Base-by-base conservation (phyloP, 441 rosid species). In the Lepidium campestre region DNA sequence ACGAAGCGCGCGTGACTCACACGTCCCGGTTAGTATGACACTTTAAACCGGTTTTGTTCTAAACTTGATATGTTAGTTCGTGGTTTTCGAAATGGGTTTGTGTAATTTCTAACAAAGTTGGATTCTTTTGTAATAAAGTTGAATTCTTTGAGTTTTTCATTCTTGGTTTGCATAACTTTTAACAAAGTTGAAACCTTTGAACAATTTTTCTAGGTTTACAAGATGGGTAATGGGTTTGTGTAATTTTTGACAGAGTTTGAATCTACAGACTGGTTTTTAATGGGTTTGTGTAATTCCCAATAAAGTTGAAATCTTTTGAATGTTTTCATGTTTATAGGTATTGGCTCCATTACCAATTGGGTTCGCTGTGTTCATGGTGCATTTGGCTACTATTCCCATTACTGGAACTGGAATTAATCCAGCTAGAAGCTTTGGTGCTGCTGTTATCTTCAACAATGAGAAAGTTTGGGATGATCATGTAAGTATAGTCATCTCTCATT, bases 361-460 rank as follows among this genome's bases (percentile, higher is more conserved):
- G 57, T 87, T 87, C 22, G 90, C 91, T 0, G 96, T 89, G 68
- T 85, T 89, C 74, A 76, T 87, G 76, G 96, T 87, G 36, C 93
- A 89, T 71, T 74, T 89, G 78, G 96, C 96, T 25, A 87, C 96
- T 5, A 89, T 89, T 32, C 96, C 96, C 44, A 77, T 89, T 40
- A 89, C 96, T 0, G 96, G 96, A 5, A 86, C 96, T 14, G 91
- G 96, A n/a, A 89, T 89, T 60, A 89, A 89, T 81, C 96, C 96
- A 6, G 91, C 96, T 3, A 81, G 91, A 77, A 89, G 96, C 75
- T 79, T 89, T 47, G 96, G 96, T 32, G 88, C 93, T 68, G 90
- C 95, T 15, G 88, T 86, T 20, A 88, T 89, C 70, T 80, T n/a
- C 86, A 78, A 85, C 86, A 57, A 71, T 13, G 65, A 73, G 5